A percentile compares a stretch with the other conserved stretches of the same genome.
Conservation (phyloP, 2,329 filamentous ascomycete genomes). For the Claviceps sorghi region DNA sequence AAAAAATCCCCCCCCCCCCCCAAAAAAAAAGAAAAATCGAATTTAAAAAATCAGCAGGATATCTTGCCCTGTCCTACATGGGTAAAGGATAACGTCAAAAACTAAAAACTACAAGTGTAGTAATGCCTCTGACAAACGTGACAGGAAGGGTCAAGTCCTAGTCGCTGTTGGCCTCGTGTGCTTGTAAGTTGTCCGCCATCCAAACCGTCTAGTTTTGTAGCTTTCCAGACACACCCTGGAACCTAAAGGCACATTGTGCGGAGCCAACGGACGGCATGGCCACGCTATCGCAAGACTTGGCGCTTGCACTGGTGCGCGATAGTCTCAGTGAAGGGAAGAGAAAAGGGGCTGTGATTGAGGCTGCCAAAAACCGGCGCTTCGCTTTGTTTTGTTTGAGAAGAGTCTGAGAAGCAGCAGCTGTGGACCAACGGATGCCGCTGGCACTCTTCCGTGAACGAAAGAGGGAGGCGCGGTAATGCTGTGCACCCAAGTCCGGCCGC, state of each 20-base stretch:
- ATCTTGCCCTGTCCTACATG: neutral
- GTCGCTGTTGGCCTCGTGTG: neutral
- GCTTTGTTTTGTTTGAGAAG: neutral
- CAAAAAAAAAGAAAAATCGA: no score
- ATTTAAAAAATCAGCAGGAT: no score
- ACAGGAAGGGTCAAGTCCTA: neutral
- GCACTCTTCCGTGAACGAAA: neutral
- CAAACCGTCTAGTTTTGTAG: neutral
- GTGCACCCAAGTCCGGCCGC: neutral
- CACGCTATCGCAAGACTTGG: neutral
- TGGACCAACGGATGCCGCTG: constrained; percentile 1
- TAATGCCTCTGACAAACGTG: neutral
- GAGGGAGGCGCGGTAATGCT: neutral
- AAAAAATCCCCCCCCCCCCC: neutral
- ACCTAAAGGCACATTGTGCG: constrained; percentile 4
- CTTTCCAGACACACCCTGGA: constrained; percentile 1
- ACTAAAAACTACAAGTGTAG: neutral
- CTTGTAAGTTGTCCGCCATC: neutral
- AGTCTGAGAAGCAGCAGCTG: constrained; percentile 1
- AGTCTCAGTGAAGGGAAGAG: neutral
- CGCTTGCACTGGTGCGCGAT: neutral
- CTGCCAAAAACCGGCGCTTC: neutral
- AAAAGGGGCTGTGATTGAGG: constrained; percentile 1
- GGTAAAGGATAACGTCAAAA: neutral
- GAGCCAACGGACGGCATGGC: neutral